Percentiles rank a stretch among this genome's conserved stretches.
phyloP scores from a whole-genome alignment of 2,329 filamentous ascomycete genomes.

The Colletotrichum destructivum region DNA sequence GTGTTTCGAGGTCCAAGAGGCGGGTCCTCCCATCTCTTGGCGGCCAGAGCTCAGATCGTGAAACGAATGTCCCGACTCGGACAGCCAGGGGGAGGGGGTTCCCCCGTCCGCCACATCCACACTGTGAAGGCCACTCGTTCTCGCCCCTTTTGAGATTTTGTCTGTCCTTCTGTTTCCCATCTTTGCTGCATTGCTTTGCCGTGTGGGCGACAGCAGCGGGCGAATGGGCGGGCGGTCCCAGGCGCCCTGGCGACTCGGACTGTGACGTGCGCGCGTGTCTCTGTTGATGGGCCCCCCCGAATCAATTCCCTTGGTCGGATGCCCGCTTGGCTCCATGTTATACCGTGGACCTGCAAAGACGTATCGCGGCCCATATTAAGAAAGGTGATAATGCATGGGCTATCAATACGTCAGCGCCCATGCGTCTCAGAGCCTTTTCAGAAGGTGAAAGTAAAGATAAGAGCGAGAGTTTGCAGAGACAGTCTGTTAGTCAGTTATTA shows the following conservation, averaged over 20 bases:
- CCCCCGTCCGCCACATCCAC: constrained; percentile 4
- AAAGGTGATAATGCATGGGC: constrained; percentile 23
- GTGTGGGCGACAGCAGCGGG: constrained; percentile 2
- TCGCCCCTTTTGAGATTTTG: background rate
- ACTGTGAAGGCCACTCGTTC: background rate
- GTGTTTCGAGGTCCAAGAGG: constrained; percentile 40
- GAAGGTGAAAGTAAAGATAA: too few species aligned
- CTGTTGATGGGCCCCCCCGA: background rate
- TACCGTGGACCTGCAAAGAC: background rate
- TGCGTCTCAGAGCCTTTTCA: too few species aligned
- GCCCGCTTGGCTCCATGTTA: background rate
- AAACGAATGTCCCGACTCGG: constrained; percentile 41
- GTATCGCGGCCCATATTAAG: background rate
- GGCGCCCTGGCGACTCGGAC: constrained; percentile 2
- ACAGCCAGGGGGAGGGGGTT: constrained; percentile 6
- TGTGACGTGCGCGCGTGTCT: constrained; percentile 5
- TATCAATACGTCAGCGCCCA: constrained; percentile 29
- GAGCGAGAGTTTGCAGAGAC: too few species aligned
- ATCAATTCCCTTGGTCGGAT: background rate
- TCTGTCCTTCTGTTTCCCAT: background rate
- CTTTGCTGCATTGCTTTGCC: constrained; percentile 1
- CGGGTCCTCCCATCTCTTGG: constrained; percentile 41
- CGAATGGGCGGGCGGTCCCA: constrained; percentile 20
- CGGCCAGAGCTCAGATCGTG: constrained; percentile 41
- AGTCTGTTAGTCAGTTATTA: too few species aligned